A percentile compares a stretch with the other conserved stretches of the same genome.
phyloP scores from a whole-genome alignment of 2,329 filamentous ascomycete species.

The Lojkania enalia region DNA sequence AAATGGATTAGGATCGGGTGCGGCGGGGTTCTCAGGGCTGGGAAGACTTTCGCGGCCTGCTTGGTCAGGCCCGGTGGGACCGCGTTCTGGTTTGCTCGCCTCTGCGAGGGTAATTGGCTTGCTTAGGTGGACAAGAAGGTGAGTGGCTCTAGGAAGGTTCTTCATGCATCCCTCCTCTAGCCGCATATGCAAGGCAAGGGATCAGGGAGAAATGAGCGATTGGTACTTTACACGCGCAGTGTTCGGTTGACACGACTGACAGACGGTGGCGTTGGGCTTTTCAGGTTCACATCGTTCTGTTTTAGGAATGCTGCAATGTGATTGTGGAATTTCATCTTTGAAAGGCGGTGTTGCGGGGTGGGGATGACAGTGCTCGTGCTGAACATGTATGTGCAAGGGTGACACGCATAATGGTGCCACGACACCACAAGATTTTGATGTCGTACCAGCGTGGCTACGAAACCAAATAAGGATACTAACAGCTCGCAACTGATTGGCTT shows the following conservation, averaged over 20 bases:
- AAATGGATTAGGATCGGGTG: background rate
- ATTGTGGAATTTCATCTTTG: background rate
- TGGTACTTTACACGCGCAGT: slow-evolving; percentile 4
- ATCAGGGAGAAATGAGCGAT: slow-evolving; percentile 23
- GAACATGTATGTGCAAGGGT: slow-evolving; percentile 6
- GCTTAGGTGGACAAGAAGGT: slow-evolving; percentile 11
- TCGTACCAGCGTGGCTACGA: slow-evolving; percentile 3
- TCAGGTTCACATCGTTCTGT: background rate
- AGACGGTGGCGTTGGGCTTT: background rate
- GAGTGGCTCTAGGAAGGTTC: slow-evolving; percentile 30
- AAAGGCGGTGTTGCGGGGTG: background rate
- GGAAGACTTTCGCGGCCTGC: slow-evolving; percentile 18
- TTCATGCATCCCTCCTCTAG: slow-evolving; percentile 40
- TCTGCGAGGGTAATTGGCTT: slow-evolving; percentile 9
- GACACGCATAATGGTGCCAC: slow-evolving; percentile 12
- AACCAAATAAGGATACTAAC: slow-evolving; percentile 4
- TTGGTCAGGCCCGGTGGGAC: slow-evolving; percentile 11
- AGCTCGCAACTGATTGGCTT: background rate
- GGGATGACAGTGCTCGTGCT: background rate
- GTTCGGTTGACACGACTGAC: slow-evolving; percentile 3
- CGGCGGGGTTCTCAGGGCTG: slow-evolving; percentile 26
- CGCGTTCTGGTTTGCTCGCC: slow-evolving; percentile 14
- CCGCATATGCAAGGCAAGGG: slow-evolving; percentile 42
- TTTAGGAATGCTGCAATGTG: background rate
- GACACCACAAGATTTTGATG: slow-evolving; percentile 1